phyloP scores from a whole-genome alignment of 106 monocot genomes.

The Hemerocallis citrina region DNA sequence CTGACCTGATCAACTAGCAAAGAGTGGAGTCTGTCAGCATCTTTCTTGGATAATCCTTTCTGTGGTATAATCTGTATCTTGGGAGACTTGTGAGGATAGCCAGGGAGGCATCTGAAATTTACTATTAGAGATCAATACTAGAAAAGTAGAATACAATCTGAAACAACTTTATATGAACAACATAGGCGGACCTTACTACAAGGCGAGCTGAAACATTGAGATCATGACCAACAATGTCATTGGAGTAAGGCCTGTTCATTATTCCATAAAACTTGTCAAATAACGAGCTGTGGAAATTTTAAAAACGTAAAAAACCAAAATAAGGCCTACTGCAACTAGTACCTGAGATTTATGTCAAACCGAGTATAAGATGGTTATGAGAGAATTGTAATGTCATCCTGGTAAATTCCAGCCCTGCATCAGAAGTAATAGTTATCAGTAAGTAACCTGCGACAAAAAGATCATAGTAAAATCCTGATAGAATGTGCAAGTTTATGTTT shows the following conservation, averaged over 20 bases:
- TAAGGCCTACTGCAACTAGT: no score
- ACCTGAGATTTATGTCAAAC: no score
- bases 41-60: constrained; percentile 57
- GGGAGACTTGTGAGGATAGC: constrained; percentile 92
- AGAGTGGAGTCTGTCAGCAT: constrained; percentile 49
- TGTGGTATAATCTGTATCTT: constrained; percentile 62
- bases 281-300: no score
- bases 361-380: no score
- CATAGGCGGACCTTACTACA: constrained; percentile 42
- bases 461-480: no score
- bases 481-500: no score
- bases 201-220: constrained; percentile 54
- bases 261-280: constrained; percentile 1
- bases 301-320: no score
- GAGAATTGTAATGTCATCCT: no score
- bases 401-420: no score
- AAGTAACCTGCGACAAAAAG: no score
- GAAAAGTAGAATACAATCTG: not conserved
- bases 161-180: not conserved
- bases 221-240: constrained; percentile 43
- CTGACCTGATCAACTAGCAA: constrained; percentile 84
- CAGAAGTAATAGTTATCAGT: no score
- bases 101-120: constrained; percentile 57
- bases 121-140: not conserved
- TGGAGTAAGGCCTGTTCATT: constrained; percentile 61